These are phyloP conservation scores for Waltiozyma solani DNA, from an alignment of 1,139 yeast species.

Conservation along the genomic window DNA sequence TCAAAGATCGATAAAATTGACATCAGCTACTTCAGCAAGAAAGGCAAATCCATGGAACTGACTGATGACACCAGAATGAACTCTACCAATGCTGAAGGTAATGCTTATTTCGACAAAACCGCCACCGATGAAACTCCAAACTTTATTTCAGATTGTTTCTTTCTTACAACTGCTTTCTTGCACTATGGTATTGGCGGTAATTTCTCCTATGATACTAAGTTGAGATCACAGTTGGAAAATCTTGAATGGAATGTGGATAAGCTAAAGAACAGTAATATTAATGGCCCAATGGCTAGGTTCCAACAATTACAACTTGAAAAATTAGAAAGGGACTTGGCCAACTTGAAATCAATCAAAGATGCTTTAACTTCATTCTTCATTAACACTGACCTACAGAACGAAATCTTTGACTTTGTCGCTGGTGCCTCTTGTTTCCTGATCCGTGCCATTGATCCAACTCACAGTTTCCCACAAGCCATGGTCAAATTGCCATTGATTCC, in stretches of 20 bases:
- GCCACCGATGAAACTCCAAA: constrained; percentile 37
- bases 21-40: constrained; percentile 45
- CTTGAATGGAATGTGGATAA: constrained; percentile 40
- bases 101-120: constrained; percentile 36
- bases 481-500: constrained; percentile 57
- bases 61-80: constrained; percentile 77
- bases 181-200: constrained; percentile 90
- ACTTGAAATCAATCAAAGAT: constrained; percentile 35
- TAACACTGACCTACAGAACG: constrained; percentile 44
- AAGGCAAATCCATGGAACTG: constrained; percentile 41
- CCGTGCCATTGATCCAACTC: constrained; percentile 62
- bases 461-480: constrained; percentile 45
- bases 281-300: constrained; percentile 18
- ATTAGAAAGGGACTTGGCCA: constrained; percentile 31
- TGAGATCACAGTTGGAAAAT: constrained; percentile 37
- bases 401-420: constrained; percentile 64
- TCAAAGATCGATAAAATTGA: constrained; percentile 73
- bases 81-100: constrained; percentile 63
- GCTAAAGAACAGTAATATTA: constrained; percentile 24
- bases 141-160: constrained; percentile 85
- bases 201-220: constrained; percentile 38
- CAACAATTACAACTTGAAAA: constrained; percentile 33
- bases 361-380: constrained; percentile 52
- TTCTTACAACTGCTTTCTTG: constrained; percentile 63
- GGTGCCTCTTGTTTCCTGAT: constrained; percentile 70